Percentiles rank a stretch among this genome's conserved stretches.
Conservation (phyloP, 106 monocot genomes). For the Hemerocallis citrina region DNA sequence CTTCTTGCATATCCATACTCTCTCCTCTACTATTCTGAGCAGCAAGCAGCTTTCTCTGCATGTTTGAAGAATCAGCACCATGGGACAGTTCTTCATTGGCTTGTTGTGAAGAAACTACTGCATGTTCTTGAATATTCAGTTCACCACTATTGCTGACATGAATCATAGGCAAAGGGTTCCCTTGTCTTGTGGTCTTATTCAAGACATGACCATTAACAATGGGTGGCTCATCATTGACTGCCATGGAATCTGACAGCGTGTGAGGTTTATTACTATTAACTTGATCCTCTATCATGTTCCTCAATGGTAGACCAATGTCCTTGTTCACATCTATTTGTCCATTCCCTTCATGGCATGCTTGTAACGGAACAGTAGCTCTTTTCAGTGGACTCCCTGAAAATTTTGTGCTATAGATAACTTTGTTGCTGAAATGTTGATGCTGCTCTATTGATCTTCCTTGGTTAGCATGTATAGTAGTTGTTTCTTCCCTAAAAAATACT, state of each 20-base stretch:
- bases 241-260: conserved; percentile 8
- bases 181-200: not conserved
- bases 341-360: conserved; percentile 20
- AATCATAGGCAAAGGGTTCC: not conserved
- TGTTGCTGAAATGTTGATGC: conserved; percentile 14
- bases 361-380: conserved; percentile 1
- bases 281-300: conserved; percentile 10
- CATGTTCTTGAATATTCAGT: not conserved
- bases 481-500: conserved; percentile 23
- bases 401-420: conserved; percentile 9
- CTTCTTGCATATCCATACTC: not conserved
- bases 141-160: conserved; percentile 7
- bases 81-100: conserved; percentile 12
- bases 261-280: conserved; percentile 20
- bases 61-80: conserved; percentile 13
- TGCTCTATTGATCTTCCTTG: conserved; percentile 13
- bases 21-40: not conserved
- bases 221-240: conserved; percentile 2
- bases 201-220: conserved; percentile 2
- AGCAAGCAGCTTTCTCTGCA: conserved; percentile 1
- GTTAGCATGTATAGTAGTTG: conserved; percentile 12
- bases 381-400: conserved; percentile 14
- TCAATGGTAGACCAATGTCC: conserved; percentile 8
- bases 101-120: conserved; percentile 9
- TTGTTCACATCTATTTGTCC: conserved; percentile 18